Evolutionary conservation across 306 rosid species (phyloP), one percentile per base, ranked within the genome.

Genomic region (Prunus mongolica): DNA sequence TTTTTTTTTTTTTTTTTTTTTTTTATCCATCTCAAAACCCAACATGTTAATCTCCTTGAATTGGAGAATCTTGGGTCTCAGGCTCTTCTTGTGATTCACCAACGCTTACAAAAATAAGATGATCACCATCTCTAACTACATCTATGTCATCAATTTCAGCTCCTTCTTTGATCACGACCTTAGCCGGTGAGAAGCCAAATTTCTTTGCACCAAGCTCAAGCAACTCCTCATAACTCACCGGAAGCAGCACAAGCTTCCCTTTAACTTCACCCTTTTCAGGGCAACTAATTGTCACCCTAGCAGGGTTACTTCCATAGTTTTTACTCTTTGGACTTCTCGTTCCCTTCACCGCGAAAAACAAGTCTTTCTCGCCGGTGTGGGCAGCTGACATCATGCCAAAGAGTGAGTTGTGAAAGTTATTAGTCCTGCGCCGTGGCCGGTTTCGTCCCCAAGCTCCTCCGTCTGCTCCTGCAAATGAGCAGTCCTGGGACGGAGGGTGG

Each of bases 71-170:
- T 56, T 73, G 58, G 51, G 28, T 62, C 54, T 30, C 58, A 46
- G 82, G 45, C 8, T 75, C 79, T 38, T 49, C 28, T 30, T 49
- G 54, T 69, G 69, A 58, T 54, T 51, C 77, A 50, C 25, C 41
- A 65, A 24, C 69, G 61, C 82, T 75, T 4, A 82, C 84, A 78
- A 95, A 89, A 75, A 86, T 30, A 67, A 95, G 90, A 82, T 88
- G 88, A 74, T 95, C 99, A 52, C 91, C 93, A 32, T 95, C 98
- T 76, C 97, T 95, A 79, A 95, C 89, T 27, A 95, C 98, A 18
- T 92, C 93, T 72, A 89, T 63, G 30, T 82, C 81, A 30, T 92
- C 98, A 70, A 95, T 87, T 78, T 87, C 92, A 74, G 87, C 93
- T 66, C 98, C 98, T 72, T 81, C 90, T 83, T 73, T 83, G 85